A percentile compares a stretch with the other conserved stretches of the same genome.
These are phyloP conservation scores for Dendrocalamus latiflorus DNA, from an alignment of 202 grass and related monocot genomes.

Conservation along the genomic window DNA sequence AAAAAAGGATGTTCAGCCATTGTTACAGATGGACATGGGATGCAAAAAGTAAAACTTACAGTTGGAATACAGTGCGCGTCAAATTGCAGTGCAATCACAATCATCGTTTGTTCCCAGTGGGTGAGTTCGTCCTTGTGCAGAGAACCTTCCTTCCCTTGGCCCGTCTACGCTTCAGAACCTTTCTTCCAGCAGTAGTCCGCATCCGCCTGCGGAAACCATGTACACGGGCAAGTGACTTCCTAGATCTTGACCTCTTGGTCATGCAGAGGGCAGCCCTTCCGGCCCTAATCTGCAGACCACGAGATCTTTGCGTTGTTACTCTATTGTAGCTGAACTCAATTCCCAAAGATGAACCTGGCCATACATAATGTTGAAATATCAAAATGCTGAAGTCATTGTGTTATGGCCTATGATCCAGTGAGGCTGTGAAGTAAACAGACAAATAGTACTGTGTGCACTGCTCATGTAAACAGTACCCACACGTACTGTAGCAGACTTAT, in stretches of 20 bases:
- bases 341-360: conserved; percentile 56
- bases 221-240: conserved; percentile 77
- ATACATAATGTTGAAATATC: conserved; percentile 18
- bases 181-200: conserved; percentile 60
- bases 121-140: conserved; percentile 76
- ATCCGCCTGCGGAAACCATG: conserved; percentile 84
- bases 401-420: no score
- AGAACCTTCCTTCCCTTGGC: conserved; percentile 86
- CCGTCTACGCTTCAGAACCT: conserved; percentile 65
- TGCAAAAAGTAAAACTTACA: conserved; percentile 29
- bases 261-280: conserved; percentile 67
- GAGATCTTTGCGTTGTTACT: conserved; percentile 44
- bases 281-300: conserved; percentile 71
- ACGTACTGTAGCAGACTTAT: no score
- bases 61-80: neutral
- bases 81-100: conserved; percentile 17
- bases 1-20: conserved; percentile 2
- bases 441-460: no score
- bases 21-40: conserved; percentile 27
- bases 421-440: no score
- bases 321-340: conserved; percentile 58
- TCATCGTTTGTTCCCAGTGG: conserved; percentile 39
- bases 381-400: neutral
- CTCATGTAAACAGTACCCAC: no score
- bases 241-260: conserved; percentile 83